Evolutionary conservation across 225 moss, liverwort and hornwort species (phyloP).

Genomic region (Sphagnum tenellum): DNA sequence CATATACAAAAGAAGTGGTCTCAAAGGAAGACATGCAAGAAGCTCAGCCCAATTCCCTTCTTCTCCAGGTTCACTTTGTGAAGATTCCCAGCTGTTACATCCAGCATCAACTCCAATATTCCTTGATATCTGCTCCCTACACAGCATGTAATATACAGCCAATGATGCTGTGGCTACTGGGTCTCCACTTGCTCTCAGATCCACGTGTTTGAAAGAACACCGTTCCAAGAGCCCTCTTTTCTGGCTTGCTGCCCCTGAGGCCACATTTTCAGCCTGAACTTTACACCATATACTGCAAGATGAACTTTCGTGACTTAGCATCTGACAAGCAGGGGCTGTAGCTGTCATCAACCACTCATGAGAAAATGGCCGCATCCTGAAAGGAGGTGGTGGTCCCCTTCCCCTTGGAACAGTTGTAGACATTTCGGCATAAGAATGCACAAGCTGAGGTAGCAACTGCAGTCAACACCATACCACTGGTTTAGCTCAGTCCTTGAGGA

Average conservation of each 20-base stretch:
- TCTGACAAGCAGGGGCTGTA: conserved; percentile 54
- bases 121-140: conserved; percentile 72
- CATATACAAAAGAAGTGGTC: conserved; percentile 70
- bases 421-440: conserved; percentile 64
- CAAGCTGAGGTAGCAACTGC: conserved; percentile 69
- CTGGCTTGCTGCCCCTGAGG: conserved; percentile 3
- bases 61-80: conserved; percentile 41
- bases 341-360: conserved; percentile 64
- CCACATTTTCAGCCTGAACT: conserved; percentile 13
- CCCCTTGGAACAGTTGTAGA: conserved; percentile 68
- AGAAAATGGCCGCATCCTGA: conserved; percentile 89
- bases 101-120: conserved; percentile 59
- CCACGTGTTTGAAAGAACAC: conserved; percentile 6
- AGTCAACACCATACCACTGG: background rate
- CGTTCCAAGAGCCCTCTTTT: background rate
- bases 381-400: conserved; percentile 59
- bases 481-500: no score
- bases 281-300: conserved; percentile 17
- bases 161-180: conserved; percentile 74
- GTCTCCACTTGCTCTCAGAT: conserved; percentile 28
- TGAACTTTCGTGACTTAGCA: conserved; percentile 27
- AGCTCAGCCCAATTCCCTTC: conserved; percentile 70
- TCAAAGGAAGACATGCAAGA: conserved; percentile 66
- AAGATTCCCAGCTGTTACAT: conserved; percentile 38
- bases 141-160: conserved; percentile 73